A percentile compares a stretch with the other conserved stretches of the same genome.
Evolutionary conservation across 805 yeast genomes (phyloP).

Genomic region (Maudiozyma pseudohumilis): DNA sequence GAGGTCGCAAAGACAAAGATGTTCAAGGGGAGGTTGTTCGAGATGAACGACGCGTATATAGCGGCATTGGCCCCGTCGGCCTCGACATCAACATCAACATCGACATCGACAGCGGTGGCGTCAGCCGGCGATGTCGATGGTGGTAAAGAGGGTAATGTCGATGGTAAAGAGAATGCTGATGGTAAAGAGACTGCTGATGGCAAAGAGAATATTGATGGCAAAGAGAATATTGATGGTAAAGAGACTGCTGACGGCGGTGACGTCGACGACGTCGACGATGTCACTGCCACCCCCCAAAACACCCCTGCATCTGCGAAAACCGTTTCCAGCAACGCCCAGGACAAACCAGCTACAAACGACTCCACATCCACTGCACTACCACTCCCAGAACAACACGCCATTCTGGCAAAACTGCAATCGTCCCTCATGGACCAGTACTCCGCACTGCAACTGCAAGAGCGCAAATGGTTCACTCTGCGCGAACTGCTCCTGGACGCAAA

Average conservation of each 20-base stretch:
- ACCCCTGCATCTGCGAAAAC: no score
- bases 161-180: background rate
- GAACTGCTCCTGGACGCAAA: constrained; percentile 27
- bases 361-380: constrained; percentile 3
- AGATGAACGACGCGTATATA: constrained; percentile 21
- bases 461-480: constrained; percentile 26
- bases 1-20: constrained; percentile 17
- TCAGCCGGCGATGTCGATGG: no score
- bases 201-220: background rate
- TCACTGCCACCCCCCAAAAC: no score
- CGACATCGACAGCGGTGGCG: background rate
- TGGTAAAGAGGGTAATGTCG: no score
- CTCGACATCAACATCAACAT: background rate
- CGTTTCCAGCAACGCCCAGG: no score
- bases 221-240: background rate
- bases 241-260: background rate
- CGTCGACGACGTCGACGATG: no score
- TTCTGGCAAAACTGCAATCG: constrained; percentile 16
- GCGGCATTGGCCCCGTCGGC: background rate
- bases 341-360: no score
- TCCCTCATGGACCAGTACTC: constrained; percentile 16
- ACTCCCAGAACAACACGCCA: constrained; percentile 11
- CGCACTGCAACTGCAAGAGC: constrained; percentile 14
- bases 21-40: constrained; percentile 21
- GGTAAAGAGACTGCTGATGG: background rate